phyloP scores from a whole-genome alignment of 345 rosid species.

The Boechera retrofracta region DNA sequence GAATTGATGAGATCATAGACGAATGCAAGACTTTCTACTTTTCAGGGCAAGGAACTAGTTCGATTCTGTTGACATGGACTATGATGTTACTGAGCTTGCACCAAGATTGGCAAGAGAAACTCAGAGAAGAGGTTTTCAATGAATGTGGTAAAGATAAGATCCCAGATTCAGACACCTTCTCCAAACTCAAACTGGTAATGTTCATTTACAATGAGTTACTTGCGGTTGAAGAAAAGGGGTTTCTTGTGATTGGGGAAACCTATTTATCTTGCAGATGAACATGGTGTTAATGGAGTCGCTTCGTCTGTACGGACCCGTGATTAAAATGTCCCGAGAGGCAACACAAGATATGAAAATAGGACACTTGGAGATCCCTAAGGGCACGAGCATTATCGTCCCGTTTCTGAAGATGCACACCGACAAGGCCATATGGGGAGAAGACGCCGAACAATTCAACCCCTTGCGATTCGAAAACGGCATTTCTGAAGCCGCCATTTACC shows the following conservation, averaged over 20 bases:
- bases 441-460: conserved; percentile 64
- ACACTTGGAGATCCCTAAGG: conserved; percentile 51
- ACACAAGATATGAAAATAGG: conserved; percentile 51
- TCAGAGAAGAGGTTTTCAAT: conserved; percentile 51
- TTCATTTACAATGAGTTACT: not conserved
- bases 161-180: conserved; percentile 48
- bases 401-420: conserved; percentile 43
- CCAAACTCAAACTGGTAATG: conserved; percentile 51
- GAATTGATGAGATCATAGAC: conserved; percentile 43
- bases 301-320: conserved; percentile 57
- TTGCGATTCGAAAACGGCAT: conserved; percentile 46
- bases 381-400: conserved; percentile 35
- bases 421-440: conserved; percentile 61
- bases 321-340: conserved; percentile 41
- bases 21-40: conserved; percentile 58
- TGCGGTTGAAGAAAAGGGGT: not conserved
- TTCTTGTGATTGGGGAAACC: not conserved
- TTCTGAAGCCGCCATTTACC: conserved; percentile 47
- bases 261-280: conserved; percentile 44
- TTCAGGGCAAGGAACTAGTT: conserved; percentile 57
- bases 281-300: conserved; percentile 60
- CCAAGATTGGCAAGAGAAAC: conserved; percentile 52
- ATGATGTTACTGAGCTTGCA: conserved; percentile 48
- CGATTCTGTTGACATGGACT: conserved; percentile 53
- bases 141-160: conserved; percentile 36